Evolutionary conservation across 2,329 filamentous ascomycete species (phyloP).

Genomic region (Tricladium varicosporioides): DNA sequence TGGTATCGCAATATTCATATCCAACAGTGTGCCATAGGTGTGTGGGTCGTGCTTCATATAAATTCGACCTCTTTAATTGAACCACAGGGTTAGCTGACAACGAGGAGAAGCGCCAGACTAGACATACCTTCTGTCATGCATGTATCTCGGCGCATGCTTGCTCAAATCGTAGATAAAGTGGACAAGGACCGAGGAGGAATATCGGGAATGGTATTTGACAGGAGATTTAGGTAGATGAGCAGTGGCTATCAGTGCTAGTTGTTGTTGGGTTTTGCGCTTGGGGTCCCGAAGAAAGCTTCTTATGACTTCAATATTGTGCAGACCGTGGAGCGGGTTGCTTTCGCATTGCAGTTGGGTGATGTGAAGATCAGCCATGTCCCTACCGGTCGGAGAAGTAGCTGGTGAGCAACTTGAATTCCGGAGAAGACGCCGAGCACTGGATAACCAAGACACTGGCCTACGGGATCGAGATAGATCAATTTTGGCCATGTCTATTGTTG

Average conservation of each 20-base stretch:
- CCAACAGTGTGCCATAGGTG: not conserved
- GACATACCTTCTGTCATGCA: not conserved
- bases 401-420: not conserved
- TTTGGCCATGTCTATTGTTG: not conserved
- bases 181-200: not conserved
- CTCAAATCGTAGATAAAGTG: not conserved
- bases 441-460: not conserved
- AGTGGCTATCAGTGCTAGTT: not conserved
- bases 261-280: not conserved
- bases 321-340: not conserved
- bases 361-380: not conserved
- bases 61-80: not conserved
- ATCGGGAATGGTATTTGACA: not conserved
- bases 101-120: not conserved
- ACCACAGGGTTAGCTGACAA: not conserved
- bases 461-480: not conserved
- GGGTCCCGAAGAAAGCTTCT: not conserved
- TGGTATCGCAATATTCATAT: not conserved
- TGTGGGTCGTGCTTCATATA: not conserved
- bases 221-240: not conserved
- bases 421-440: not conserved
- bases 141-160: not conserved
- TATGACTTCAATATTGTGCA: not conserved
- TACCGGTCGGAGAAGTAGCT: not conserved
- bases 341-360: not conserved